phyloP scores from a whole-genome alignment of 345 rosid species.

The Syzygium aqueum region DNA sequence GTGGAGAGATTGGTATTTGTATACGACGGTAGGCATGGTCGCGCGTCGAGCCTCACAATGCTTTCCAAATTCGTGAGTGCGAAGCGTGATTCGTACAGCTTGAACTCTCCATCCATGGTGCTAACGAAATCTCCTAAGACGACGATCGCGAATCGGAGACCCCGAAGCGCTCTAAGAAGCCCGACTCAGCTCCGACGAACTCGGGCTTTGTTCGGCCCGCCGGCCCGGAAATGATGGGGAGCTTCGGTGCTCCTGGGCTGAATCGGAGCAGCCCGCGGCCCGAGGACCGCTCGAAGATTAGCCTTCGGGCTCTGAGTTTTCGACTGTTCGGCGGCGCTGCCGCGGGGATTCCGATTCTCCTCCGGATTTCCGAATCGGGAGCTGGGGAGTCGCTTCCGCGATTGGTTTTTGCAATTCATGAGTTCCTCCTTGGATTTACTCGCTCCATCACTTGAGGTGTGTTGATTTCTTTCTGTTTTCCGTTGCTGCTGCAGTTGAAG shows the following conservation, averaged over 20 bases:
- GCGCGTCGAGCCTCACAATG: background rate
- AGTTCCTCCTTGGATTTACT: background rate
- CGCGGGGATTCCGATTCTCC: background rate
- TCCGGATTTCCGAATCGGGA: background rate
- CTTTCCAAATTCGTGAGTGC: background rate
- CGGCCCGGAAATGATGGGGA: background rate
- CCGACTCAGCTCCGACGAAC: background rate
- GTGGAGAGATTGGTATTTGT: too few relatives aligned
- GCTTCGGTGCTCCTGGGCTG: background rate
- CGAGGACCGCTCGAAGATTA: background rate
- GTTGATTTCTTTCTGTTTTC: background rate
- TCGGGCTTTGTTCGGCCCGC: background rate
- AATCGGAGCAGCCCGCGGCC: background rate
- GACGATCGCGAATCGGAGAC: background rate
- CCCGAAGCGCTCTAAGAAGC: background rate
- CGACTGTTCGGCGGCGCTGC: background rate
- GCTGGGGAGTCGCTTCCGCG: background rate
- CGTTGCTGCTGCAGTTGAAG: background rate
- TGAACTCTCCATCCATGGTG: accelerated
- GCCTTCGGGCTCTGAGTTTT: background rate
- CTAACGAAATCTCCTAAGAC: background rate
- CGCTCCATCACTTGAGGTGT: background rate
- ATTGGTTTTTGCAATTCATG: background rate
- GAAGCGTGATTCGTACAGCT: background rate
- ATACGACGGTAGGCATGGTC: accelerated